These are phyloP conservation scores for Tetrapisispora pingtungensis DNA, from an alignment of 805 yeast species.

Conservation along the genomic window DNA sequence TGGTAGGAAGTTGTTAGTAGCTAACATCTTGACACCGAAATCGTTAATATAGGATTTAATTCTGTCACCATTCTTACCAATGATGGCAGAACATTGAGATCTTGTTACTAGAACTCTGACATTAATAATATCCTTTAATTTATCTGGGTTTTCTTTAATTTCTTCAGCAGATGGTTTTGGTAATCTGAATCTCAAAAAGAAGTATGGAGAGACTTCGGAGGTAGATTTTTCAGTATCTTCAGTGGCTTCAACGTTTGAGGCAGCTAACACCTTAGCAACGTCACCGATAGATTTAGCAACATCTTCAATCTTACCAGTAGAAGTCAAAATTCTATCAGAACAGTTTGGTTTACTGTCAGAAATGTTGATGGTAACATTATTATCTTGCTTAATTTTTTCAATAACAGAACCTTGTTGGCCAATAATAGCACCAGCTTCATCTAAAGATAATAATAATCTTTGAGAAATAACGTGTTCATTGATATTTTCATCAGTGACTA, in stretches of 20 bases:
- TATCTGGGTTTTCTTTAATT: conserved; percentile 18
- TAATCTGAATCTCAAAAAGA: conserved; percentile 24
- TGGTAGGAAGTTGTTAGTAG: conserved; percentile 73
- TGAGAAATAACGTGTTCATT: conserved; percentile 7
- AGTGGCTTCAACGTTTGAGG: conserved; percentile 22
- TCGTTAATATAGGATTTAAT: conserved; percentile 59
- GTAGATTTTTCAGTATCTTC: conserved; percentile 12
- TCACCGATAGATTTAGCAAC: conserved; percentile 61
- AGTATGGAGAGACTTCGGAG: conserved; percentile 40
- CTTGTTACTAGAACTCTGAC: conserved; percentile 71
- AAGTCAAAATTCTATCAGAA: conserved; percentile 72
- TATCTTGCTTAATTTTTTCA: conserved; percentile 61
- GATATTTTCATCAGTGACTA: not conserved
- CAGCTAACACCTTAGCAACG: conserved; percentile 42
- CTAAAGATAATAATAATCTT: conserved; percentile 60
- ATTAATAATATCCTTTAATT: conserved; percentile 21
- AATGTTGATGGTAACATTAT: conserved; percentile 78
- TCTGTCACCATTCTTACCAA: conserved; percentile 73
- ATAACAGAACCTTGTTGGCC: conserved; percentile 79
- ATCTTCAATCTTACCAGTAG: conserved; percentile 60
- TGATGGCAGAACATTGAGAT: conserved; percentile 78
- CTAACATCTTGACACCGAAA: conserved; percentile 69
- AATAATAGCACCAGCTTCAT: conserved; percentile 84
- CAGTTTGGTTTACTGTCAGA: conserved; percentile 72
- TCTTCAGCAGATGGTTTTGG: conserved; percentile 25